These are phyloP conservation scores for Penicillium sp. DNA, from an alignment of 2,329 filamentous ascomycete genomes.

Conservation along the genomic window DNA sequence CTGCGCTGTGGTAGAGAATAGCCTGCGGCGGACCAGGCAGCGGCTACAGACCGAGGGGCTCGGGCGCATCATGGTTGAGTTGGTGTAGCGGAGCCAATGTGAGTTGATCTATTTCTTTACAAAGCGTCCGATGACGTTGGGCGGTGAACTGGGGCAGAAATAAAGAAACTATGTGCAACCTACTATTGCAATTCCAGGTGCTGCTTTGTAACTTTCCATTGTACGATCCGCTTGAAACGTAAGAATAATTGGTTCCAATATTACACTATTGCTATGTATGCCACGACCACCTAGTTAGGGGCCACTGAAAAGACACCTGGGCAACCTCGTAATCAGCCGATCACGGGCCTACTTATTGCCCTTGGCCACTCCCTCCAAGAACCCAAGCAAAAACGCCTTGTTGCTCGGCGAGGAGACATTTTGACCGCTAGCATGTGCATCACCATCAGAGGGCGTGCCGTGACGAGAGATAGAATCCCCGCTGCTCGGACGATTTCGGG, in stretches of 20 bases:
- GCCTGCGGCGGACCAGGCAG: slow-evolving; percentile 29
- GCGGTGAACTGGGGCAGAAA: slow-evolving; percentile 32
- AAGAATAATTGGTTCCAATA: neutral
- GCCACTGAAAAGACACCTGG: neutral
- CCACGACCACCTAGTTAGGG: neutral
- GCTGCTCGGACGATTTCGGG: slow-evolving; percentile 23
- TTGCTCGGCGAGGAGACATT: slow-evolving; percentile 63
- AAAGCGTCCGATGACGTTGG: slow-evolving; percentile 29
- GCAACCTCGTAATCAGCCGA: neutral
- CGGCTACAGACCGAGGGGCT: slow-evolving; percentile 31
- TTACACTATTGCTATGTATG: neutral
- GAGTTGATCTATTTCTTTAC: slow-evolving; percentile 23
- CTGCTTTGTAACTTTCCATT: too few relatives aligned
- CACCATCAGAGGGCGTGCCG: slow-evolving; percentile 22
- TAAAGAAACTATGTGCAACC: neutral
- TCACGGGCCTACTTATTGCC: slow-evolving; percentile 32
- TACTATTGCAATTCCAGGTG: too few relatives aligned
- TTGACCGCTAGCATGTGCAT: slow-evolving; percentile 51
- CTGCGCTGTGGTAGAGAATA: slow-evolving; percentile 32
- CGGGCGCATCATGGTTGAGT: slow-evolving; percentile 35
- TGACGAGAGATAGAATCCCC: slow-evolving; percentile 20
- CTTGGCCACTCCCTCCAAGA: slow-evolving; percentile 61
- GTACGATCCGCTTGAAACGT: neutral
- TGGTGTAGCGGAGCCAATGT: slow-evolving; percentile 12
- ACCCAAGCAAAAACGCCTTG: slow-evolving; percentile 73